These are phyloP conservation scores for Ajuga chamaepitys DNA, from an alignment of 257 asterid genomes.

Conservation along the genomic window DNA sequence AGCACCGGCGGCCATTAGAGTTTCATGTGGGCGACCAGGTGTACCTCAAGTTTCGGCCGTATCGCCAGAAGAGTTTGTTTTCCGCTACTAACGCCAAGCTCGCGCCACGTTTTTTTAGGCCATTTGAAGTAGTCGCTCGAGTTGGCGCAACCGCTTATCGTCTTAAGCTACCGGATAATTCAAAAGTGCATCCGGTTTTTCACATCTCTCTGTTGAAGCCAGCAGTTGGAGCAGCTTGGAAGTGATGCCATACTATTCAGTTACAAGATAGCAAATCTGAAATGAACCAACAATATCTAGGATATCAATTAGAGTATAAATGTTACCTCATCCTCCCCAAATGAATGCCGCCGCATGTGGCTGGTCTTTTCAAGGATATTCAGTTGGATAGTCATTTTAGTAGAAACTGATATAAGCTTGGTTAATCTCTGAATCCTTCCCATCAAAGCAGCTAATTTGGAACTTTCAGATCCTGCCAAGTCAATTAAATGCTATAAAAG, in stretches of 20 bases:
- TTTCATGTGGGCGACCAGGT: no score
- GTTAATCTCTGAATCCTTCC: constrained; percentile 89
- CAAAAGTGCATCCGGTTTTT: no score
- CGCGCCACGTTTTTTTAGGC: no score
- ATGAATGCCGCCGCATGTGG: constrained; percentile 74
- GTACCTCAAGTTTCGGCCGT: no score
- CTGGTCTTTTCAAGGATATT: constrained; percentile 35
- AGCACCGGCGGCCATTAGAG: no score
- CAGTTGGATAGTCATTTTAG: constrained; percentile 53
- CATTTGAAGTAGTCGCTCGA: no score
- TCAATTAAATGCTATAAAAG: constrained; percentile 79
- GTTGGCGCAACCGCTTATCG: no score
- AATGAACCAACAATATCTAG: not conserved
- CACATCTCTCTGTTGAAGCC: no score
- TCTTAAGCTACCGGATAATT: no score
- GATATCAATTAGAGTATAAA: constrained; percentile 11
- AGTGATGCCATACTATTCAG: not conserved
- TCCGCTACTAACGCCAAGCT: no score
- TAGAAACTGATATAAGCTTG: constrained; percentile 74
- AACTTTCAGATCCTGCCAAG: constrained; percentile 93
- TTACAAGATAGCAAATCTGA: not conserved
- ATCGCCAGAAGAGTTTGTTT: no score
- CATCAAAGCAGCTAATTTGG: constrained; percentile 81
- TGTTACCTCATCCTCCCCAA: constrained; percentile 82
- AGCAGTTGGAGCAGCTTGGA: no score